Evolutionary conservation across 352 stramenopile genomes (phyloP), one percentile per base, ranked within the genome.

Genomic region (Globisporangium apiculatum): DNA sequence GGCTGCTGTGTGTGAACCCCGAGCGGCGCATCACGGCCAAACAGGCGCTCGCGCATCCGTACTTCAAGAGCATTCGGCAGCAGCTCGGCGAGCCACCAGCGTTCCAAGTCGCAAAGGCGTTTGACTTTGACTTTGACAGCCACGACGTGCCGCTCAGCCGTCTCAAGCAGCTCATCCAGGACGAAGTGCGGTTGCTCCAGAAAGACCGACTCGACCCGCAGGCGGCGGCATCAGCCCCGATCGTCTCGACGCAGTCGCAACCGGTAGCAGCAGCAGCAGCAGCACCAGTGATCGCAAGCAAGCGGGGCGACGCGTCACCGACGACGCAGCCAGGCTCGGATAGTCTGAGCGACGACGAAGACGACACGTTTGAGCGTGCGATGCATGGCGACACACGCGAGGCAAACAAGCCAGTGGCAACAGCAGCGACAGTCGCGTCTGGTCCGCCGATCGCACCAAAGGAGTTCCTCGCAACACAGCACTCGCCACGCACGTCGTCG

Each of bases 11-110:
- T 54, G 84, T 98, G 53, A 97, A 98, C 70, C 93, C 94, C 7
- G 71, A 75, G 45, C 90, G 91, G 15, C 86, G 95, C 12, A 90
- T 96, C 46, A 90, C 79, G 2, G 91, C 91, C 2, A 90, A 89
- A 57, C 80, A 95, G 38, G 87, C 91, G 15, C 73, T 99, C 37
- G 77, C 83, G 48, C 94, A 99, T 58, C 74, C 91, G 9, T 99
- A 97, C 70, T 93, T 93, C 59, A 87, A 89, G 61, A 73, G 42
- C 17, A 89, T 93, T 38, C 70, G 81, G 0, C 57, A 71, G 9
- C 83, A 93, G 57, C 67, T 91, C 14, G 83, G 83, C 5, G 79
- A 91, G 10, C 81, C 83, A 5, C 72, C 76, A 10, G 72, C 71
- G 55, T 93, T 90, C 58, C 61, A 76, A 9, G 78, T 91, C 4